Evolutionary conservation across 2,329 filamentous ascomycete species (phyloP), one percentile per base, ranked within the genome.

Genomic region (Lanzia echinophila): DNA sequence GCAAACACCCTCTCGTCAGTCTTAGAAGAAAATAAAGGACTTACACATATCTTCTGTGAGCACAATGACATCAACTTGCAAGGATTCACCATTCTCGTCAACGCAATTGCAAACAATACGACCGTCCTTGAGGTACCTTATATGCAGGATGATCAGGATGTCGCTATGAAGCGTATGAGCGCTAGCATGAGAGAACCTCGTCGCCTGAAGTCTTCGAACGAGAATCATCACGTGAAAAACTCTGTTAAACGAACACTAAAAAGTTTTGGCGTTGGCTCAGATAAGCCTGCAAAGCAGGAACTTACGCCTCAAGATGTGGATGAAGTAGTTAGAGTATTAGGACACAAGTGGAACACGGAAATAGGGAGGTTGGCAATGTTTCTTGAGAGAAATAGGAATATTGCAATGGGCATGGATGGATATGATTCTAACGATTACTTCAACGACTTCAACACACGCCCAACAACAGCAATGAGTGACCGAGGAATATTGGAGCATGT

Each of bases 61-160:
- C 82, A 86, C 66, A 89, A 89, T 63, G 81, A 83, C 52, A 86
- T 87, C 53, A 83, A 83, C 44, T 73, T 87, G n/a, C 81, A 84
- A 59, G 84, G 82, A 1, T 84, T 87, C 59, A 87, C 83, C 0
- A 82, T 84, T 49, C 71, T 87, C 6, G 81, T 88, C 47, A 85
- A 88, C 62, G 78, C 83, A 17, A 69, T 88, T n/a, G 77, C 84
- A 56, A 78, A 76, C 41, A 89, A 89, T 62, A 78, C 75, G 2
- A 79, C 78, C 0, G 67, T 88, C 1, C 66, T 86, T 13, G 78
- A 78, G 60, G 74, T 88, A 33, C 83, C 85, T 6, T 72, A 70
- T 10, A 84, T 88, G 79, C 74, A 78, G 34, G 75, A 79, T 58
- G 83, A 86, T 57, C 76, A 84, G 45, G 72, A 75, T 22, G 74